Percentiles rank a stretch among this genome's conserved stretches.
These are phyloP conservation scores for Fusarium compactum DNA, from an alignment of 2,329 filamentous ascomycete species.

Conservation along the genomic window DNA sequence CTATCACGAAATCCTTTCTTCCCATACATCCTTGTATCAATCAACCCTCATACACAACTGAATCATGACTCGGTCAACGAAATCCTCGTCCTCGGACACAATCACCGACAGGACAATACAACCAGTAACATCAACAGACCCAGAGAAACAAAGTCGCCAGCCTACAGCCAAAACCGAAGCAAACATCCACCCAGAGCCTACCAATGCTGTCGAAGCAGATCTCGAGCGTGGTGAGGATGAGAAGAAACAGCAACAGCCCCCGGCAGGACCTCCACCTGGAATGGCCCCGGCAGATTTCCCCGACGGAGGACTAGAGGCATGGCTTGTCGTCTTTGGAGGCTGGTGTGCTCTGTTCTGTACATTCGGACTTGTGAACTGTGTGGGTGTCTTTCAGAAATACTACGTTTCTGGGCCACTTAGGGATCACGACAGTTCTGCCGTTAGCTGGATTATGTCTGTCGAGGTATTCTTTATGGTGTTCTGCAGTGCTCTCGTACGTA, in stretches of 20 bases:
- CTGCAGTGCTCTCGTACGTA: constrained; percentile 61
- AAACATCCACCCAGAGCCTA: constrained; percentile 46
- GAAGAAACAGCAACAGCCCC: constrained; percentile 29
- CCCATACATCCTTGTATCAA: background rate
- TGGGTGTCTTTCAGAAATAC: constrained; percentile 70
- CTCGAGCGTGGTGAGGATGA: constrained; percentile 36
- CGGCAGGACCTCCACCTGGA: constrained; percentile 47
- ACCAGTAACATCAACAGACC: constrained; percentile 14
- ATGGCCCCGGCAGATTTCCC: constrained; percentile 66
- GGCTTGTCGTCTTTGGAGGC: constrained; percentile 66
- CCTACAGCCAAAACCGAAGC: constrained; percentile 24
- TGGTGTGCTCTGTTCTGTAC: constrained; percentile 60
- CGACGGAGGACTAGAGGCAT: constrained; percentile 69
- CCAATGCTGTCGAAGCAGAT: constrained; percentile 48
- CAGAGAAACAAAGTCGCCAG: constrained; percentile 28
- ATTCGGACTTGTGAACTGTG: constrained; percentile 59
- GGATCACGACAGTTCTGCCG: constrained; percentile 61
- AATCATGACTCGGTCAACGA: constrained; percentile 43
- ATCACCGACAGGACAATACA: constrained; percentile 37
- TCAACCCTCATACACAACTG: background rate
- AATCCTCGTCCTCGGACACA: constrained; percentile 46
- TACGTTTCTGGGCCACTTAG: constrained; percentile 64
- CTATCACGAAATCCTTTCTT: background rate
- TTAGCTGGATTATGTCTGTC: constrained; percentile 71
- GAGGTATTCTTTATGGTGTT: constrained; percentile 63